These are phyloP conservation scores for Didymella glomerata DNA, from an alignment of 2,329 filamentous ascomycete species.

Conservation along the genomic window DNA sequence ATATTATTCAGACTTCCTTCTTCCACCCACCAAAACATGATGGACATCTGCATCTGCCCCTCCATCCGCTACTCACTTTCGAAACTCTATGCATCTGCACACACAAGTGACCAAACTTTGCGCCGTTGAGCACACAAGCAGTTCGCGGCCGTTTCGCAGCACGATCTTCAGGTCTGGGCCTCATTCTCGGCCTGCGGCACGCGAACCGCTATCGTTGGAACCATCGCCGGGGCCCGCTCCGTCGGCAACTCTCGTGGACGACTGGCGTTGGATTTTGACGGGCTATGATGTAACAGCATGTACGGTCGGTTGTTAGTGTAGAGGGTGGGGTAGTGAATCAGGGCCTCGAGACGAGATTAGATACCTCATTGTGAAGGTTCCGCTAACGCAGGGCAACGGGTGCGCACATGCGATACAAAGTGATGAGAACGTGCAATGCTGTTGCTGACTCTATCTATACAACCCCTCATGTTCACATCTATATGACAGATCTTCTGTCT, in stretches of 20 bases:
- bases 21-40: background rate
- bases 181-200: background rate
- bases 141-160: background rate
- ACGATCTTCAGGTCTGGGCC: constrained; percentile 1
- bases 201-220: background rate
- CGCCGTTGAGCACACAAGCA: background rate
- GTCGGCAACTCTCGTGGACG: constrained; percentile 1
- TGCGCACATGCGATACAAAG: background rate
- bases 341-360: background rate
- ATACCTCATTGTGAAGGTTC: background rate
- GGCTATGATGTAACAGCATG: constrained; percentile 13
- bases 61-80: background rate
- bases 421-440: constrained; percentile 1
- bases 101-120: background rate
- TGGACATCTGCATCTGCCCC: background rate
- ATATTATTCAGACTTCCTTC: constrained; percentile 2
- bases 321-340: background rate
- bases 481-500: background rate
- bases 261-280: background rate
- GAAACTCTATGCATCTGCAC: background rate
- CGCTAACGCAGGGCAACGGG: constrained; percentile 4
- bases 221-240: constrained; percentile 3
- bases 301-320: background rate
- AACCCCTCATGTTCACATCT: background rate
- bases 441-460: background rate